phyloP scores from a whole-genome alignment of 163 green algal species.

The Chlorella variabilis region DNA sequence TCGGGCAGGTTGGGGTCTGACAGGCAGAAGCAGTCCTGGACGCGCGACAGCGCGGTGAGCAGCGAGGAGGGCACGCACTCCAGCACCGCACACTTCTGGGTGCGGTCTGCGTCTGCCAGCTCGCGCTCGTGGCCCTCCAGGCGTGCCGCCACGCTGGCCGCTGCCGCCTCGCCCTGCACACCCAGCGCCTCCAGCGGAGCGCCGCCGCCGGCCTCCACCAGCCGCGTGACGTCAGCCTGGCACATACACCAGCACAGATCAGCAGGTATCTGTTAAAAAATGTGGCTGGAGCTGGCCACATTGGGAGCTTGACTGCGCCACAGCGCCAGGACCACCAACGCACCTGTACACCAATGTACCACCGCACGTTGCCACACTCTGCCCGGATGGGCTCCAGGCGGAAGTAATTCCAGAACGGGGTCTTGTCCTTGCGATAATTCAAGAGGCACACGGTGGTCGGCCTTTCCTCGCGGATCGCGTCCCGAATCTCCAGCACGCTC shows the following conservation, averaged over 20 bases:
- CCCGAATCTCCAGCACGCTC: conserved; percentile 43
- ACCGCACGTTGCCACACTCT: conserved; percentile 32
- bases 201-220: conserved; percentile 50
- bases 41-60: conserved; percentile 24
- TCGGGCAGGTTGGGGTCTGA: conserved; percentile 92
- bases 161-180: not conserved
- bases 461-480: conserved; percentile 47
- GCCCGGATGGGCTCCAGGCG: conserved; percentile 68
- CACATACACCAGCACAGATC: no score
- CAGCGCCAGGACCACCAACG: no score
- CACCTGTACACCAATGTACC: conserved; percentile 11
- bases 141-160: conserved; percentile 1
- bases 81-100: conserved; percentile 19
- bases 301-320: no score
- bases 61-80: conserved; percentile 34
- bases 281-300: no score
- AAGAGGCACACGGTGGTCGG: conserved; percentile 69
- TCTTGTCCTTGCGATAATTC: conserved; percentile 79
- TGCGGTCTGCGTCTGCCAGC: conserved; percentile 21
- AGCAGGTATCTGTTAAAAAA: no score
- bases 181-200: not conserved
- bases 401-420: conserved; percentile 82
- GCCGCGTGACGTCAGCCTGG: conserved; percentile 75
- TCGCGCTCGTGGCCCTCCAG: not conserved
- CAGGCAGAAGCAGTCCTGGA: conserved; percentile 84